Evolutionary conservation across 306 rosid species (phyloP).

Genomic region (Cyamopsis tetragonoloba): DNA sequence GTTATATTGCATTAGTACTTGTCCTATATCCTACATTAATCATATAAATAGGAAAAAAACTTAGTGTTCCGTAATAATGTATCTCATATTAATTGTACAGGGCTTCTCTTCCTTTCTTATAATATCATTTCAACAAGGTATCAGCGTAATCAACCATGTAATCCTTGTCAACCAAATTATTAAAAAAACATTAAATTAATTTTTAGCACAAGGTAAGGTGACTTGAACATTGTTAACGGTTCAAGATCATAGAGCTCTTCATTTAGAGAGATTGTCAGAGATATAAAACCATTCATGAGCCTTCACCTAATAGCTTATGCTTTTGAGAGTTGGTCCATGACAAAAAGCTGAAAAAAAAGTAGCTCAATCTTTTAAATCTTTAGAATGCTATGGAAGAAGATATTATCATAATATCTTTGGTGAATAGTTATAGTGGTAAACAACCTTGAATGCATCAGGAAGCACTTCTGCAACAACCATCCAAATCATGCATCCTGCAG

Average conservation of each 20-base stretch:
- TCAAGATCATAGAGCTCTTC: not conserved
- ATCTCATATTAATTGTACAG: not conserved
- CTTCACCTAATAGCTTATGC: not conserved
- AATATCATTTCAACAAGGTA: not conserved
- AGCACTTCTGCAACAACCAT: conserved; percentile 99
- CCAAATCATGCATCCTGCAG: conserved; percentile 99
- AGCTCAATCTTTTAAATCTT: not conserved
- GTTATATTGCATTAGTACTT: not conserved
- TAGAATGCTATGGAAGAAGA: not conserved
- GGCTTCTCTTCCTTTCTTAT: not conserved
- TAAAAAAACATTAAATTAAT: not conserved
- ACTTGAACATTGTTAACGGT: not conserved
- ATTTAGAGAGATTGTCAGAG: not conserved
- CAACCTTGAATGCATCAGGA: conserved; percentile 97
- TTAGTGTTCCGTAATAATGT: not conserved
- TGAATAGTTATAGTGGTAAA: conserved; percentile 4
- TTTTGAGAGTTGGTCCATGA: not conserved
- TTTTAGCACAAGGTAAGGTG: conserved; percentile 9
- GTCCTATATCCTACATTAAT: conserved; percentile 14
- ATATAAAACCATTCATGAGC: not conserved
- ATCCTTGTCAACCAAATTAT: not conserved
- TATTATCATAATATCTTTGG: not conserved
- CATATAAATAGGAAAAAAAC: not conserved
- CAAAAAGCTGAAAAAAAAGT: not conserved
- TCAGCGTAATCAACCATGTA: not conserved